Conservation (phyloP, 805 yeast genomes). For the Debaryomyces maramus region DNA sequence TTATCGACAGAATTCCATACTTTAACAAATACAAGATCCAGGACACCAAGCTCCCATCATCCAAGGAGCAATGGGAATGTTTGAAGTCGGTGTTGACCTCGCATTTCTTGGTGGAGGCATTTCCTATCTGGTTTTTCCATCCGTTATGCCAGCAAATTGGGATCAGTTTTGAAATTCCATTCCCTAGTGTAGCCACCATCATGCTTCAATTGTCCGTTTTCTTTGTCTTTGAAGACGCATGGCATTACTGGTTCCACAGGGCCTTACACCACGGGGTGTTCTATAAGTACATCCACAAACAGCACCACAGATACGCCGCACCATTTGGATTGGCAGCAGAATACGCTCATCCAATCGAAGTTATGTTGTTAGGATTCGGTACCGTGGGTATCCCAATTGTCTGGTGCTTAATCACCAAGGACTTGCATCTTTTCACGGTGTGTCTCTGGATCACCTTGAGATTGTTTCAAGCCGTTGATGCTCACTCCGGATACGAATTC, state of each 20-base stretch:
- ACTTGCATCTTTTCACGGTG: slow-evolving; percentile 55
- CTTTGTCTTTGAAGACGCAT: slow-evolving; percentile 54
- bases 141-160: slow-evolving; percentile 52
- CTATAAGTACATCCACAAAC: slow-evolving; percentile 58
- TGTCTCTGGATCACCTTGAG: slow-evolving; percentile 53
- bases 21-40: slow-evolving; percentile 56
- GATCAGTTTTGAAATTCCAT: slow-evolving; percentile 52
- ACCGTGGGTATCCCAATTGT: slow-evolving; percentile 60
- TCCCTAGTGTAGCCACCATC: slow-evolving; percentile 47
- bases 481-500: slow-evolving; percentile 63
- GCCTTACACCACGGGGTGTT: slow-evolving; percentile 56
- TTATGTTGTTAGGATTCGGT: slow-evolving; percentile 56
- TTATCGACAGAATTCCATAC: slow-evolving; percentile 53
- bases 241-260: slow-evolving; percentile 64
- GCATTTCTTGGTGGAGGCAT: slow-evolving; percentile 57
- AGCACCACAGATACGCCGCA: slow-evolving; percentile 61
- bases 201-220: slow-evolving; percentile 46
- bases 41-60: slow-evolving; percentile 51
- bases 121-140: slow-evolving; percentile 64
- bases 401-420: slow-evolving; percentile 48
- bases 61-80: slow-evolving; percentile 63
- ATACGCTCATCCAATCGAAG: slow-evolving; percentile 62
- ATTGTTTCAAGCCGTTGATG: slow-evolving; percentile 59
- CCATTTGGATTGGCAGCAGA: slow-evolving; percentile 65
- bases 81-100: slow-evolving; percentile 55